Evolutionary conservation across 2,329 filamentous ascomycete genomes (phyloP), one percentile per base, ranked within the genome.

Genomic region (Phaeomoniella chlamydospora): DNA sequence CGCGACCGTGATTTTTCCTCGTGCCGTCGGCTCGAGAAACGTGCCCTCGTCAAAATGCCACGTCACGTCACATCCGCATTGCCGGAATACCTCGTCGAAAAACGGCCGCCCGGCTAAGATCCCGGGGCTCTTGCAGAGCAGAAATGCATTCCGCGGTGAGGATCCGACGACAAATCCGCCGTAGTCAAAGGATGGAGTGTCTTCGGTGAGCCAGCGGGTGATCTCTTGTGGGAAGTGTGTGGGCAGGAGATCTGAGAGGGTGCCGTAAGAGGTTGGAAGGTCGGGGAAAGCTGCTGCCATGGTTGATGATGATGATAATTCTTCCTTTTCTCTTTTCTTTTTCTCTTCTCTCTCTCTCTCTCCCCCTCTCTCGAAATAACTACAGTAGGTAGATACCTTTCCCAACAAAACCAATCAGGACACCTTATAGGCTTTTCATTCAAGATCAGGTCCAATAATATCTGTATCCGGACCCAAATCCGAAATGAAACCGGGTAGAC

Each of bases 171-270:
- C 90, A 58, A 93, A 98, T 41, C 90, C 90, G 50, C 84, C 90
- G 56, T 94, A 94, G 67, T 98, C 90, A 61, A 94, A 88, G 36
- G 84, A 90, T 3, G 90, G 90, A 3, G 86, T 92, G 63, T 98
- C 90, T 62, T 98, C 90, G 51, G 86, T 82, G 11, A 94, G 79
- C 90, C 90, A 98, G 43, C 4, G 43, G 47, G 42, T 49, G 41
- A 46, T 41, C 18, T 47, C 42, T 18, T 45, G 43, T 5, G 43
- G 47, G 42, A 50, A 46, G 37, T 43, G 46, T 4, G 38, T 46
- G 9, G 46, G 46, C 15, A 48, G 44, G 11, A 48, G 43, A 33
- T 48, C 45, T 11, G 43, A 41, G 15, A 45, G 43, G 16, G 35
- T 38, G 31, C 45, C 45, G 26, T 47, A 45, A 14, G 32, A 30